Conservation (phyloP, 495 filamentous ascomycete species). For the Elaphomyces granulatus region DNA sequence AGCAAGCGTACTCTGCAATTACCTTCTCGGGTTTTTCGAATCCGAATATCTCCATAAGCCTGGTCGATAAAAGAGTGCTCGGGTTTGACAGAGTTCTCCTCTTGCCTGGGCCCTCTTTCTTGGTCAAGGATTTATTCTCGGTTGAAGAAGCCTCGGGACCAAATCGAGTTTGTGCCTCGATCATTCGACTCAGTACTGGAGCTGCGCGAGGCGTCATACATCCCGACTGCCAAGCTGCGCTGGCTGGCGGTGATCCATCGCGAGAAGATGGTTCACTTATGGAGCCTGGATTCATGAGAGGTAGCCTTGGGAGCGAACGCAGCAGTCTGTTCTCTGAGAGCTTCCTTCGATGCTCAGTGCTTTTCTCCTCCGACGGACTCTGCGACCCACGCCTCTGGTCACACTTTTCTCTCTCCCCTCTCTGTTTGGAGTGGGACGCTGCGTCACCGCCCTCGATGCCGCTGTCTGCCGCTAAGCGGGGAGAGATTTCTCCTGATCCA, state of each 20-base stretch:
- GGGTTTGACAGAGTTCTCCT: background rate
- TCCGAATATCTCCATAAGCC: slow-evolving; percentile 77
- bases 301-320: slow-evolving; percentile 42
- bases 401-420: no score
- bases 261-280: slow-evolving; percentile 10
- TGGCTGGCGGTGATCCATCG: slow-evolving; percentile 5
- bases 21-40: slow-evolving; percentile 77
- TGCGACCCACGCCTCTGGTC: background rate
- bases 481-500: no score
- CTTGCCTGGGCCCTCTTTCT: slow-evolving; percentile 6
- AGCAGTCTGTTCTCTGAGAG: slow-evolving; percentile 48
- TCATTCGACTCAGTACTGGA: slow-evolving; percentile 70
- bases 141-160: slow-evolving; percentile 18
- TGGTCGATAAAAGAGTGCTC: slow-evolving; percentile 40
- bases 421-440: background rate
- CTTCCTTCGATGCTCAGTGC: slow-evolving; percentile 37
- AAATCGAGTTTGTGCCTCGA: slow-evolving; percentile 64
- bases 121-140: slow-evolving; percentile 6
- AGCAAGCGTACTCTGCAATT: slow-evolving; percentile 85
- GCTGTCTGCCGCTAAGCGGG: no score
- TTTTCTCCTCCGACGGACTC: slow-evolving; percentile 15
- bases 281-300: slow-evolving; percentile 14
- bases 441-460: background rate
- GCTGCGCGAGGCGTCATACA: slow-evolving; percentile 37
- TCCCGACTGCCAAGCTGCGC: slow-evolving; percentile 14